phyloP scores from a whole-genome alignment of 2,329 filamentous ascomycete species.

The Sarocladium strictum region DNA sequence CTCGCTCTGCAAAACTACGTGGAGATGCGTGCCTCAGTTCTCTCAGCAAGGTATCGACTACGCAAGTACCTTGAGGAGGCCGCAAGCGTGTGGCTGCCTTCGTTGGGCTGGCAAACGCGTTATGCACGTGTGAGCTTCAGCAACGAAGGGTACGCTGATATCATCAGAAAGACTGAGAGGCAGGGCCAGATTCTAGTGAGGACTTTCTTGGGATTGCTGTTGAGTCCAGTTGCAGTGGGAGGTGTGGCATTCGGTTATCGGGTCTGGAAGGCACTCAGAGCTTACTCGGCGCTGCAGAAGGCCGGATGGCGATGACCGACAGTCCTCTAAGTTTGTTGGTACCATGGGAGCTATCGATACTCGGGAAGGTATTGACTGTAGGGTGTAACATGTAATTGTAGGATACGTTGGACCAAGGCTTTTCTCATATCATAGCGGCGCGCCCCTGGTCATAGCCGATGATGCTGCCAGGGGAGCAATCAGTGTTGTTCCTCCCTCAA shows the following conservation, averaged over 20 bases:
- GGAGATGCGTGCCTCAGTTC: conserved; percentile 87
- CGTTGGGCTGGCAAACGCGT: conserved; percentile 83
- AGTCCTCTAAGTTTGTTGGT: not conserved
- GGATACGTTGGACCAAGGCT: too few species aligned
- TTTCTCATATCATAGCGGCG: too few species aligned
- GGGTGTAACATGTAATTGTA: too few species aligned
- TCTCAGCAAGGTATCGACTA: conserved; percentile 68
- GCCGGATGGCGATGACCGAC: not conserved
- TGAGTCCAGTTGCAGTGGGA: conserved; percentile 24
- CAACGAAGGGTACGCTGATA: conserved; percentile 84
- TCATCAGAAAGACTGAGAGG: conserved; percentile 61
- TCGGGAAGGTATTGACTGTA: too few species aligned
- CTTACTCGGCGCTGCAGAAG: conserved; percentile 12
- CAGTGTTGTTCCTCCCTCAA: too few species aligned
- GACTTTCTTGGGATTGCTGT: conserved; percentile 31
- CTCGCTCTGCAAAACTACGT: conserved; percentile 86
- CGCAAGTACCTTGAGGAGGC: conserved; percentile 85
- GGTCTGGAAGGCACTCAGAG: conserved; percentile 17
- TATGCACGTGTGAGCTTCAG: conserved; percentile 91
- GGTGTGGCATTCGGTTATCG: conserved; percentile 19
- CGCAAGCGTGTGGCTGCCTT: conserved; percentile 68
- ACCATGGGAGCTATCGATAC: too few species aligned
- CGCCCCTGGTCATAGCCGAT: too few species aligned
- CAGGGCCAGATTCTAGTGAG: conserved; percentile 59
- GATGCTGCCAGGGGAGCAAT: too few species aligned